Percentiles rank a stretch among this genome's conserved stretches.
Evolutionary conservation across 331 rosid species (phyloP).

Genomic region (Dryas integrifolia): DNA sequence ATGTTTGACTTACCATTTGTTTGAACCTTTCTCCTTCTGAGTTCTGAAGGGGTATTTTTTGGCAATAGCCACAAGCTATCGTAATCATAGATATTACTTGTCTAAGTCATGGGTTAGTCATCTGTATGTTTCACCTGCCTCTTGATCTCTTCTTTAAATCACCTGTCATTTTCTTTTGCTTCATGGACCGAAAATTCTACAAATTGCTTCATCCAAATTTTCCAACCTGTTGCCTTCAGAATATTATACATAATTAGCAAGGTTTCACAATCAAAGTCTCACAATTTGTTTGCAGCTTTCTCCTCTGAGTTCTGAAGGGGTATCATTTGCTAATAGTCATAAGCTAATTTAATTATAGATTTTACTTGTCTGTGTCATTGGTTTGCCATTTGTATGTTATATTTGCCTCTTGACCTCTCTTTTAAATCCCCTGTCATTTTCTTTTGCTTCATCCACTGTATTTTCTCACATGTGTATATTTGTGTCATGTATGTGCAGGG

Average conservation of each 20-base stretch:
- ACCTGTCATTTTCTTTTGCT: background rate
- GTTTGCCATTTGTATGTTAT: background rate
- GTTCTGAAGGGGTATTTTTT: background rate
- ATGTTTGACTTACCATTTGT: background rate
- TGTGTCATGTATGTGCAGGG: slow-evolving; percentile 40
- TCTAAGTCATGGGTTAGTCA: background rate
- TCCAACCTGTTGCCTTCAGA: background rate
- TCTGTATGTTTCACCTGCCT: background rate
- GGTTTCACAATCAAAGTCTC: background rate
- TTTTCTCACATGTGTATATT: background rate
- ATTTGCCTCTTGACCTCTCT: background rate
- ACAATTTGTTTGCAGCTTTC: background rate
- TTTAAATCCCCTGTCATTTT: background rate
- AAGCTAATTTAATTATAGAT: background rate
- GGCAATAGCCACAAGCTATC: background rate
- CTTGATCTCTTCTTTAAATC: background rate
- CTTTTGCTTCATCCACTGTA: background rate
- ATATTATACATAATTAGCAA: background rate
- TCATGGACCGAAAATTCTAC: background rate
- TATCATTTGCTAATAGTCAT: background rate
- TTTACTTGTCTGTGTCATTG: background rate
- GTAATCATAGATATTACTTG: background rate
- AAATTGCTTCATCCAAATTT: background rate
- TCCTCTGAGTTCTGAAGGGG: background rate
- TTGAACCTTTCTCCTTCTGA: background rate